Evolutionary conservation across 371 early-diverging fungal genomes (phyloP).

Genomic region (Amoeboaphelidium occidentale): DNA sequence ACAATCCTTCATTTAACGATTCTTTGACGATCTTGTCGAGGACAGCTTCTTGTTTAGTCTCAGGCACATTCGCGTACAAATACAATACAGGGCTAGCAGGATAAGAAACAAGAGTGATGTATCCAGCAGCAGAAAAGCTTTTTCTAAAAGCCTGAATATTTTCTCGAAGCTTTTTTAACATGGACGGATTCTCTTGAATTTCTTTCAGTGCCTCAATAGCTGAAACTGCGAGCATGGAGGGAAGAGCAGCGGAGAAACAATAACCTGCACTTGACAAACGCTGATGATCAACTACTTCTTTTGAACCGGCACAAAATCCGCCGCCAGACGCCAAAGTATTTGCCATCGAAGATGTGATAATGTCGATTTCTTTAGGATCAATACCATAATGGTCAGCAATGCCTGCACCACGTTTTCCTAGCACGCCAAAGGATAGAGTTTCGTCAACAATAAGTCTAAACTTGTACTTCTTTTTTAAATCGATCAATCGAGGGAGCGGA

Average conservation of each 20-base stretch:
- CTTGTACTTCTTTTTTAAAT: slow-evolving; percentile 84
- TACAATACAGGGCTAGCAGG: not conserved
- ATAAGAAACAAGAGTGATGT: not conserved
- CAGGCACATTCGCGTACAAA: slow-evolving; percentile 7
- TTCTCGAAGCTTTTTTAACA: slow-evolving; percentile 10
- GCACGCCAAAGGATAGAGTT: slow-evolving; percentile 69
- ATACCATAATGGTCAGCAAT: slow-evolving; percentile 58
- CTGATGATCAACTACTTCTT: slow-evolving; percentile 75
- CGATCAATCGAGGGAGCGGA: slow-evolving; percentile 55
- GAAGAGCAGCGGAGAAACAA: slow-evolving; percentile 95
- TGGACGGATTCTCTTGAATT: slow-evolving; percentile 2
- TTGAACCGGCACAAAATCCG: slow-evolving; percentile 81
- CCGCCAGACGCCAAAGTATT: slow-evolving; percentile 68
- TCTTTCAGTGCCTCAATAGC: slow-evolving; percentile 49
- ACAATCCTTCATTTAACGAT: slow-evolving; percentile 38
- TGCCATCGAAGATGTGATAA: slow-evolving; percentile 76
- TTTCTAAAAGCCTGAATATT: slow-evolving; percentile 2
- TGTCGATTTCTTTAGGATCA: slow-evolving; percentile 62
- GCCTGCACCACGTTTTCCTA: slow-evolving; percentile 76
- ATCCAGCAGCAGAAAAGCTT: not conserved
- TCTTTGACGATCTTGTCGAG: slow-evolving; percentile 69
- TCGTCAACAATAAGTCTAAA: slow-evolving; percentile 95
- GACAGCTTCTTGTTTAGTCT: slow-evolving; percentile 10
- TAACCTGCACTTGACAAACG: slow-evolving; percentile 72
- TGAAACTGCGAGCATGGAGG: slow-evolving; percentile 77